Base-by-base conservation (phyloP, 75 land plant species). In the Ceratopteris richardii region DNA sequence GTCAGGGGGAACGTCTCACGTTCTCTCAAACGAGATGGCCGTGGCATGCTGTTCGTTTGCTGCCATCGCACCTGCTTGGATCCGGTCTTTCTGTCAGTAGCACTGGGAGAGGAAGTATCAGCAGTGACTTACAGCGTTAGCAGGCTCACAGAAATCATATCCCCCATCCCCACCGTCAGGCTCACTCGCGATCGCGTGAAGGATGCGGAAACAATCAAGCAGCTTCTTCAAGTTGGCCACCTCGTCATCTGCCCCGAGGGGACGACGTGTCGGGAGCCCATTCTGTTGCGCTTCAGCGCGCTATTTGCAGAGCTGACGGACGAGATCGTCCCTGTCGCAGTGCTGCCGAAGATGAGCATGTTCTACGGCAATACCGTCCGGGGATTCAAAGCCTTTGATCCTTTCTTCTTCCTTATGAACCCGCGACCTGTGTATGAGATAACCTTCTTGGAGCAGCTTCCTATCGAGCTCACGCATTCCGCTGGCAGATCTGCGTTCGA, bases 191-290 rank as follows among this genome's bases (percentile, higher is more conserved):
- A 85, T 60, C 57, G 97, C 10, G 25, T 66, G 22, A 27, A 42
- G 17, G 97, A 91, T 30, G 83, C 77, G 0, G 50, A 57, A 20
- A 77, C 74, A 1, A 87, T 91, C 80, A 48, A 56, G 21, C 28
- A 20, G 25, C 47, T 84, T 13, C 67, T 91, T 10, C 50, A 58
- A 0, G 66, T 77, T 41, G 94, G 88, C 3, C 83, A 84, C 51
- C 63, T 91, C 0, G 88, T 78, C 40, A 85, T 91, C 0, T 91
- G 97, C 57, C 97, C 97, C 0, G 97, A 91, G 54, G 97, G 97
- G 20, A 82, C 85, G 11, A 82, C 85, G 1, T 82, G 85, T 63
- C 55, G 85, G 42, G 85, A 82, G 58, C 85, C 85, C 7, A 75
- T 62, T 44, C 46, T 82, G 29, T 54, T 82, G 6, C 64, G 85